Base-by-base conservation (phyloP, 352 stramenopile species). In the Phytophthora capsici region DNA sequence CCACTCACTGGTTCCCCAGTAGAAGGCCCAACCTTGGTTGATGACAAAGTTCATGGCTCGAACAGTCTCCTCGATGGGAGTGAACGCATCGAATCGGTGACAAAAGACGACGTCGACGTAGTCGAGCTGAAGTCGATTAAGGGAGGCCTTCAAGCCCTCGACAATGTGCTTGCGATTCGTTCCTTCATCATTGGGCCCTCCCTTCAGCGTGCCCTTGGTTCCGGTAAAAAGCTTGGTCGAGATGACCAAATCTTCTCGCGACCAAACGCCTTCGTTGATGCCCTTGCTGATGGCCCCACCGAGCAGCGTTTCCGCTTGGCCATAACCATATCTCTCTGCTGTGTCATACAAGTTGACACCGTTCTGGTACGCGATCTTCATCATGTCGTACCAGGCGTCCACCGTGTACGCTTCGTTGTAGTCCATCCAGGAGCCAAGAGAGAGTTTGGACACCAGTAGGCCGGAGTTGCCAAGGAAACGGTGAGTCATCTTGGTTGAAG, bases 31-130 rank as follows among this genome's bases (percentile, higher is more conserved):
- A 7, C 50, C 50, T 14, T 48, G 34, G 16, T 40, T 28, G 50
- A 48, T 58, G 3, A 50, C 43, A 23, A 50, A 50, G 43, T 50
- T 50, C 43, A 55, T 55, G 19, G 47, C 47, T 20, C 47, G 47
- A 2, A 55, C 46, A 9, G 46, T 53, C 17, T 53, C 46, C 9
- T 40, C 46, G 25, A 89, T 86, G 1, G 81, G 46, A 13, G 46
- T 53, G 46, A 53, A 53, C 3, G 16, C 26, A 41, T 53, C 46
- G 46, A 53, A 53, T 16, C 46, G 46, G 26, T 53, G 46, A 16
- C 46, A 53, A 9, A 53, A 53, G 7, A 53, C 46, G 17, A 53
- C 46, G 32, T 53, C 46, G 5, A 53, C 46, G 17, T 53, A 53
- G 7, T 26, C 9, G 8, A 53, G 28, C 17, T 53, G 46, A 10